Evolutionary conservation across 164 flowering plant species (phyloP).

Genomic region (Litsea cubeba): DNA sequence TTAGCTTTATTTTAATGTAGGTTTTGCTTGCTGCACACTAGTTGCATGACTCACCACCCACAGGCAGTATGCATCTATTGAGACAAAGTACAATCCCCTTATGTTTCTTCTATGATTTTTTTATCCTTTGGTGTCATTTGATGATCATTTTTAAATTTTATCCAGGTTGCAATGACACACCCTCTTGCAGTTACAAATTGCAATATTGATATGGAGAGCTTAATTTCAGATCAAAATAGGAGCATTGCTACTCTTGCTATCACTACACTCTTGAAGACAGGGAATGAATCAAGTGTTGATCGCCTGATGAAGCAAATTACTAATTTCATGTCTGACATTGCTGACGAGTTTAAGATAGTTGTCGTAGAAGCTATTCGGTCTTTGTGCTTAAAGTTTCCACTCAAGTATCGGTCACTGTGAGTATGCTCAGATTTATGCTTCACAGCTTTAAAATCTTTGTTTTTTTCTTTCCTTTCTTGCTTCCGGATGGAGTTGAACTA

Average conservation of each 20-base stretch:
- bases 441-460: not conserved
- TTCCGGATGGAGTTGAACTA: slow-evolving; percentile 1
- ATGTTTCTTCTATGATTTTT: no score
- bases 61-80: no score
- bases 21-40: no score
- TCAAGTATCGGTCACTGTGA: slow-evolving; percentile 89
- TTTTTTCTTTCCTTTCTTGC: not conserved
- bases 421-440: slow-evolving; percentile 20
- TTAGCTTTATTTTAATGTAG: no score
- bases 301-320: slow-evolving; percentile 99
- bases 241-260: slow-evolving; percentile 99
- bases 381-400: slow-evolving; percentile 86
- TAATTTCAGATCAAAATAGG: slow-evolving; percentile 93
- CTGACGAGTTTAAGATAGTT: slow-evolving; percentile 98
- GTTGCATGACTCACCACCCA: no score
- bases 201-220: slow-evolving; percentile 98
- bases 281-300: slow-evolving; percentile 96
- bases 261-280: slow-evolving; percentile 93
- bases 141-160: not conserved
- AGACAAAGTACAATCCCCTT: no score
- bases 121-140: not conserved
- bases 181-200: slow-evolving; percentile 98
- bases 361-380: slow-evolving; percentile 98
- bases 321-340: slow-evolving; percentile 98
- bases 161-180: slow-evolving; percentile 97